These are phyloP conservation scores for Aspergillus biplanus DNA, from an alignment of 495 filamentous ascomycete species.

Conservation along the genomic window DNA sequence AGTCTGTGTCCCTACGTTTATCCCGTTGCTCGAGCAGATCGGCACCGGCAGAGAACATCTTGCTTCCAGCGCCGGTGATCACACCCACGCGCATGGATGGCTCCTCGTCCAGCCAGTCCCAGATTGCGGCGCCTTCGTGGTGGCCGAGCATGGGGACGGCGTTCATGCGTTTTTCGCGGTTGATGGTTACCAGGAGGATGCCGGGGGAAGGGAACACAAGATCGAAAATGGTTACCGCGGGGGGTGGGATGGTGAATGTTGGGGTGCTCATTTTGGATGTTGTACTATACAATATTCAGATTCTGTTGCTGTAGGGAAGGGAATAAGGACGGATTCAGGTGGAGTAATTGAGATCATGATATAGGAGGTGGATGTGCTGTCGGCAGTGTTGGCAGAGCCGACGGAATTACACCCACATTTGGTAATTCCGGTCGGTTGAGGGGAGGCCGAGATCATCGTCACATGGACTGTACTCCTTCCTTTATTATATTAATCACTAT, in stretches of 20 bases:
- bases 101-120: constrained; percentile 52
- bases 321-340: too few relatives aligned
- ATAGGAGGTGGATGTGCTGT: too few relatives aligned
- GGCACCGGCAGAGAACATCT: constrained; percentile 52
- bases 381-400: too few relatives aligned
- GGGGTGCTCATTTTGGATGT: not conserved
- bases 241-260: constrained; percentile 12
- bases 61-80: constrained; percentile 52
- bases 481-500: too few relatives aligned
- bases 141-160: constrained; percentile 44
- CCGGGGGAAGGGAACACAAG: constrained; percentile 36
- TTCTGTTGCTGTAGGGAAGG: too few relatives aligned
- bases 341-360: too few relatives aligned
- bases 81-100: constrained; percentile 48
- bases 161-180: constrained; percentile 42
- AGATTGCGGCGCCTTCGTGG: constrained; percentile 45
- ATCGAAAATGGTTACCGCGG: constrained; percentile 12
- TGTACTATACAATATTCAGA: too few relatives aligned
- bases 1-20: not conserved
- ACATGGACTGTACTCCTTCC: too few relatives aligned
- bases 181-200: constrained; percentile 39
- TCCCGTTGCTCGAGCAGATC: constrained; percentile 8
- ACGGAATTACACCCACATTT: too few relatives aligned
- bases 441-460: too few relatives aligned
- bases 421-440: too few relatives aligned